phyloP scores from a whole-genome alignment of 495 filamentous ascomycete species.

The Aspergillus bridgeri region DNA sequence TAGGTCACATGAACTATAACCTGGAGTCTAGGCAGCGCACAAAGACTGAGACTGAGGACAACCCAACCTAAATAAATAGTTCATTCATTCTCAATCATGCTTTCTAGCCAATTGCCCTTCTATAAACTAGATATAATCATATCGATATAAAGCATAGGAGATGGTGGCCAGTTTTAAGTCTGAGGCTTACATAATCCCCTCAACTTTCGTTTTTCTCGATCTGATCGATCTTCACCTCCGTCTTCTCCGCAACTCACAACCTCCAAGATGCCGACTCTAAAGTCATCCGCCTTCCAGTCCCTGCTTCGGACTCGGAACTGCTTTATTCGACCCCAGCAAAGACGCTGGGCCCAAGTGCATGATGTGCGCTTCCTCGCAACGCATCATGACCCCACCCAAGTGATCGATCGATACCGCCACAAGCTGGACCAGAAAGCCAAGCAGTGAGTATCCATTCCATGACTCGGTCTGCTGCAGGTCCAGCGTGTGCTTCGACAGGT shows the following conservation, averaged over 20 bases:
- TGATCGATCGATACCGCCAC: slow-evolving; percentile 79
- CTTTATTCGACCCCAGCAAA: slow-evolving; percentile 50
- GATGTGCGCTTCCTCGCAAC: slow-evolving; percentile 85
- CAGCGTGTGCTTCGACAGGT: not conserved
- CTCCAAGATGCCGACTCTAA: slow-evolving; percentile 33
- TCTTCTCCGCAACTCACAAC: slow-evolving; percentile 4
- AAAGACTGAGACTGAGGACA: too few relatives aligned
- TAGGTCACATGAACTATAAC: too few relatives aligned
- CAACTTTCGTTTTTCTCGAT: not conserved
- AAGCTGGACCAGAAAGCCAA: slow-evolving; percentile 84
- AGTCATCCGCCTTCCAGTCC: slow-evolving; percentile 30
- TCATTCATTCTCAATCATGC: too few relatives aligned
- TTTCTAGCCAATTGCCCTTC: too few relatives aligned
- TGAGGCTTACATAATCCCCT: slow-evolving; percentile 7
- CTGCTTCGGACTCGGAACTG: slow-evolving; percentile 25
- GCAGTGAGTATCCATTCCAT: slow-evolving; percentile 45
- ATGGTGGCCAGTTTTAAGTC: too few relatives aligned
- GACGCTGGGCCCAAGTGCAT: slow-evolving; percentile 87
- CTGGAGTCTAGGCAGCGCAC: too few relatives aligned
- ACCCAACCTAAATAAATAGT: too few relatives aligned
- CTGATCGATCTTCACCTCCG: slow-evolving; percentile 2
- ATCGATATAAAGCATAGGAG: too few relatives aligned
- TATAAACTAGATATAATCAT: too few relatives aligned
- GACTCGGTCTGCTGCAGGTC: not conserved
- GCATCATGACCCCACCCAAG: slow-evolving; percentile 55